These are phyloP conservation scores for Silene noctiflora DNA, from an alignment of 179 eudicot genomes.

Conservation along the genomic window DNA sequence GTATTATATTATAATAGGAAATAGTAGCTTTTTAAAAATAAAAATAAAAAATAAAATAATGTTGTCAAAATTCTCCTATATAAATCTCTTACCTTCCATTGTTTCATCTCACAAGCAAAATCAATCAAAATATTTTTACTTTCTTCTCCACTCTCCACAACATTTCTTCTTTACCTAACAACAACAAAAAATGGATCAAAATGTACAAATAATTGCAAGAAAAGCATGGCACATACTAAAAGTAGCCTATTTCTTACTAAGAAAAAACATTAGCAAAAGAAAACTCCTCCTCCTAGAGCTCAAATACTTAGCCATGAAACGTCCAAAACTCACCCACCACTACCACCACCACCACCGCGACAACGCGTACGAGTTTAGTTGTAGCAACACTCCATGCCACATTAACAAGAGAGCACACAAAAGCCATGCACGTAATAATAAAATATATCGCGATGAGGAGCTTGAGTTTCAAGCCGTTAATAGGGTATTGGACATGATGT, in stretches of 20 bases:
- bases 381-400: constrained; percentile 40
- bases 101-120: constrained; percentile 20
- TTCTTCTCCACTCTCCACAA: not conserved
- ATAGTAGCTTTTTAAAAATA: not conserved
- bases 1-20: not conserved
- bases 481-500: constrained; percentile 31
- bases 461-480: constrained; percentile 29
- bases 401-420: constrained; percentile 9
- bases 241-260: constrained; percentile 36
- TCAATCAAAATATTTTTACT: not conserved
- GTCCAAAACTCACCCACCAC: constrained; percentile 32
- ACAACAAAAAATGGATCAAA: constrained; percentile 29
- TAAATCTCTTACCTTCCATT: constrained; percentile 9
- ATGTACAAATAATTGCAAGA: constrained; percentile 35
- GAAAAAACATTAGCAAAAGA: constrained; percentile 39
- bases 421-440: not conserved
- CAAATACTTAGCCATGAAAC: constrained; percentile 36
- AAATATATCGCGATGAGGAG: constrained; percentile 8
- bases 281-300: constrained; percentile 40
- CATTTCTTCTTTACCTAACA: not conserved
- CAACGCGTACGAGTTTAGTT: constrained; percentile 46
- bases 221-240: constrained; percentile 41
- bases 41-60: not conserved
- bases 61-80: constrained; percentile 20
- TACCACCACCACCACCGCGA: constrained; percentile 21